phyloP scores from a whole-genome alignment of 768 basidiomycete species.

The Termitomyces sp. region DNA sequence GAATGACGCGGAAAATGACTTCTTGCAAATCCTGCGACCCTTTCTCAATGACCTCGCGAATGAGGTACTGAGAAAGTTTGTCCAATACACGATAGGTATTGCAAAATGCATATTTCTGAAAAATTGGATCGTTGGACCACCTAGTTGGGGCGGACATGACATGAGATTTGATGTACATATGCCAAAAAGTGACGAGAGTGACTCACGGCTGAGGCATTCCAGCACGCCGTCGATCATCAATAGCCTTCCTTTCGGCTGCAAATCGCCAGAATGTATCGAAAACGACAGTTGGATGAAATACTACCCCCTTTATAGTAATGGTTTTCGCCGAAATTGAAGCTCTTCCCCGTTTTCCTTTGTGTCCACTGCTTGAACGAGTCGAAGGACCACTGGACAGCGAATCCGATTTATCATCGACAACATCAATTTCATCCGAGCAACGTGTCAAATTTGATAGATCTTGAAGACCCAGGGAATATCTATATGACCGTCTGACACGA shows the following conservation, averaged over 20 bases:
- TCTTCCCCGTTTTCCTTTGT: not conserved
- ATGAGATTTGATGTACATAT: constrained; percentile 2
- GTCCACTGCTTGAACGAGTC: not conserved
- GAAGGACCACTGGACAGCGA: not conserved
- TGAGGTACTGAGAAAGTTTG: constrained; percentile 61
- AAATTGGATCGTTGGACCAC: constrained; percentile 64
- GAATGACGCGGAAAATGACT: constrained; percentile 60
- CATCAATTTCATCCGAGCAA: not conserved
- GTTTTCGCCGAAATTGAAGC: not conserved
- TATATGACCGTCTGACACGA: not conserved
- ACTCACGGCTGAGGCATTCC: constrained; percentile 47
- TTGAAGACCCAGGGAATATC: not conserved
- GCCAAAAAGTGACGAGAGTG: not conserved
- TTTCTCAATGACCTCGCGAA: constrained; percentile 62
- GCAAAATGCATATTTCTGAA: constrained; percentile 56
- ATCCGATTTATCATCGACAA: not conserved
- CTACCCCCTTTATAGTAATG: constrained; percentile 32
- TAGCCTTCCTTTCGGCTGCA: constrained; percentile 50
- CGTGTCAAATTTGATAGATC: constrained; percentile 1
- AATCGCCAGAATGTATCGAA: constrained; percentile 61
- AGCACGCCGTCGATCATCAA: constrained; percentile 47
- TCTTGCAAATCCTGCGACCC: constrained; percentile 57
- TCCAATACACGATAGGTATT: constrained; percentile 74
- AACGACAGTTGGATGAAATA: constrained; percentile 39
- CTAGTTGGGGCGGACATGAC: constrained; percentile 23